phyloP scores from a whole-genome alignment of 139 green algal genomes.

The Tetradesmus obliquus region DNA sequence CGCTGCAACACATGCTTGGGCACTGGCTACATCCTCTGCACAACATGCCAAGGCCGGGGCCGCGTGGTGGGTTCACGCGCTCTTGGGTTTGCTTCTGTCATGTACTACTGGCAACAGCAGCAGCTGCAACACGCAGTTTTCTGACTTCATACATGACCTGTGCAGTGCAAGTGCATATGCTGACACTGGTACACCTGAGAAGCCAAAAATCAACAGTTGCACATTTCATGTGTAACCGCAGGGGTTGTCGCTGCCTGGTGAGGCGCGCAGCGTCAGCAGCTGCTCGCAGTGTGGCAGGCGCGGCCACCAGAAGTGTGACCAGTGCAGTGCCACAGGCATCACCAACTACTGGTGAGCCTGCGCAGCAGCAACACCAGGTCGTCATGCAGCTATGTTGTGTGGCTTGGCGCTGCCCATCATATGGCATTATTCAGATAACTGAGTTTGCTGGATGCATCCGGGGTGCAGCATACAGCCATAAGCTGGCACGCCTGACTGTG shows the following conservation, averaged over 20 bases:
- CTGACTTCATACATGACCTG: neutral
- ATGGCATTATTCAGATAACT: too few species aligned
- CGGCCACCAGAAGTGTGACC: neutral
- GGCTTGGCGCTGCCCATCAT: too few species aligned
- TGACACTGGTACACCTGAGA: neutral
- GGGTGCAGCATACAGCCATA: too few species aligned
- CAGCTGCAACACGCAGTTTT: neutral
- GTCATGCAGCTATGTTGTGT: too few species aligned
- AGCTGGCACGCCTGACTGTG: too few species aligned
- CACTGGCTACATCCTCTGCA: conserved; percentile 32
- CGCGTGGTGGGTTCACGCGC: neutral
- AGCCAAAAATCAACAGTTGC: neutral
- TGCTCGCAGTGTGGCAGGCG: neutral
- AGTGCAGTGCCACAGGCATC: conserved; percentile 17
- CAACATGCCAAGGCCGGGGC: conserved; percentile 4
- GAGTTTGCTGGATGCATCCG: too few species aligned
- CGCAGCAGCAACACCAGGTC: neutral
- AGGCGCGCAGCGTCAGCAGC: neutral
- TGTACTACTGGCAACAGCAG: neutral
- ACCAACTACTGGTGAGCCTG: conserved; percentile 8
- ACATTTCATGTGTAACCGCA: neutral
- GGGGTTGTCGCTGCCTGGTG: conserved; percentile 7
- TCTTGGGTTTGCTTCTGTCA: neutral
- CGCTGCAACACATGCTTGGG: neutral
- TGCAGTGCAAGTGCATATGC: neutral